Evolutionary conservation across 164 flowering plant genomes (phyloP).

Genomic region (Stephania cephalantha): DNA sequence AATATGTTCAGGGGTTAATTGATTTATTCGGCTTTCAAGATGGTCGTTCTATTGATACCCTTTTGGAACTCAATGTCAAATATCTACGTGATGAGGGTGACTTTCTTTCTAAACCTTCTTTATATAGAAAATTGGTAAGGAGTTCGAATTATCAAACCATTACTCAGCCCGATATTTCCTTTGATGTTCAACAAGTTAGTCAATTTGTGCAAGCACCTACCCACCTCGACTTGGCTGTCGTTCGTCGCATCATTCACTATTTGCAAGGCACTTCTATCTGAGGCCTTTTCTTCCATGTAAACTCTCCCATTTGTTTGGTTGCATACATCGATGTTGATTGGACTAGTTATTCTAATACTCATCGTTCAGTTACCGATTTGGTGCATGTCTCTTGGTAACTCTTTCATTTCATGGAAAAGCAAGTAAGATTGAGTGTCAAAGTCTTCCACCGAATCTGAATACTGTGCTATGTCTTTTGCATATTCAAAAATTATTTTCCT

Average conservation of each 20-base stretch:
- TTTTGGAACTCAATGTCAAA: too few relatives aligned
- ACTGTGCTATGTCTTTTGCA: too few relatives aligned
- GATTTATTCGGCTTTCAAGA: too few relatives aligned
- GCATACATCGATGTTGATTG: not conserved
- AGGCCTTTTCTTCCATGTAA: not conserved
- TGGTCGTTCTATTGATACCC: too few relatives aligned
- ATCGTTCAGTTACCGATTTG: not conserved
- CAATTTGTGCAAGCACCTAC: not conserved
- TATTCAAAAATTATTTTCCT: too few relatives aligned
- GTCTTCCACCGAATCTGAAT: too few relatives aligned
- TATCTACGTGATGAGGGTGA: not conserved
- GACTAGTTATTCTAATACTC: not conserved
- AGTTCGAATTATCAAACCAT: not conserved
- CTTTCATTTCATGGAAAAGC: not conserved
- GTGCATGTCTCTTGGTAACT: constrained; percentile 5
- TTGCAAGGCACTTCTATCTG: not conserved
- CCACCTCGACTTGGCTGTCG: not conserved
- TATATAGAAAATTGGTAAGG: not conserved
- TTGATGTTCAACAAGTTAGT: not conserved
- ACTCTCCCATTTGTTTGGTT: not conserved
- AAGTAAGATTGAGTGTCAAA: not conserved
- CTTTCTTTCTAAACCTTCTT: not conserved
- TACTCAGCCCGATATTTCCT: not conserved
- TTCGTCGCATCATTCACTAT: not conserved
- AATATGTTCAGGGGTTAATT: too few relatives aligned